Base-by-base conservation (phyloP, 2,329 filamentous ascomycete species). In the Exophiala mesophila region DNA sequence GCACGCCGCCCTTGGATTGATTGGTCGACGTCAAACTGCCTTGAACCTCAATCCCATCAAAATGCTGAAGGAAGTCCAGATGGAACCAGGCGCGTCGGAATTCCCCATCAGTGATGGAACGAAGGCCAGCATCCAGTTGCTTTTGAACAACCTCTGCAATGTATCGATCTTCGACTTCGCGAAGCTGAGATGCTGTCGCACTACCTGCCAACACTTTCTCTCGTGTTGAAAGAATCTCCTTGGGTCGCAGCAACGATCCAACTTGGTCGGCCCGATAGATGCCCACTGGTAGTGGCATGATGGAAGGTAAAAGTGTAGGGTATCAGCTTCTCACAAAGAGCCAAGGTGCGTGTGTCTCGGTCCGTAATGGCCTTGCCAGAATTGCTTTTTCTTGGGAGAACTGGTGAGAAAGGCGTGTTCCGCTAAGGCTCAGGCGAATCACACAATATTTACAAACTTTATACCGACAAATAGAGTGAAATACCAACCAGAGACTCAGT, bases 41-140 rank as follows among this genome's bases (percentile, higher is more conserved):
- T 50, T 68, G 67, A 51, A 71, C 66, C 59, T 75, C 71, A 51
- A 78, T 69, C 38, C 75, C 74, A 29, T 64, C 64, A 3, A 78
- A 62, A 55, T 77, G 69, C 58, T 73, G 66, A 31, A 78, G 65
- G 61, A 76, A 78, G 60, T 78, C 75, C 45, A 77, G 69, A 58
- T 78, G 74, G 63, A 78, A 78, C 64, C 70, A 78, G 33, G 69
- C 68, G 41, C 74, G 71, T 39, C 74, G 70, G 61, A 75, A 77
- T 59, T 77, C 74, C 60, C 74, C 74, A 46, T 77, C 74, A 6
- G 74, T 77, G 33, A 77, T 66, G 41, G 69, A 67, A 41, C 63
- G 67, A 17, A 77, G 59, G 23, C 74, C 73, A 41, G 65, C 67
- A 15, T 63, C 62, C 31, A 76, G 63, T 55, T 77, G 68, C 53